Conservation (phyloP, 108 stramenopile species). For the Cyclotella baltica region DNA sequence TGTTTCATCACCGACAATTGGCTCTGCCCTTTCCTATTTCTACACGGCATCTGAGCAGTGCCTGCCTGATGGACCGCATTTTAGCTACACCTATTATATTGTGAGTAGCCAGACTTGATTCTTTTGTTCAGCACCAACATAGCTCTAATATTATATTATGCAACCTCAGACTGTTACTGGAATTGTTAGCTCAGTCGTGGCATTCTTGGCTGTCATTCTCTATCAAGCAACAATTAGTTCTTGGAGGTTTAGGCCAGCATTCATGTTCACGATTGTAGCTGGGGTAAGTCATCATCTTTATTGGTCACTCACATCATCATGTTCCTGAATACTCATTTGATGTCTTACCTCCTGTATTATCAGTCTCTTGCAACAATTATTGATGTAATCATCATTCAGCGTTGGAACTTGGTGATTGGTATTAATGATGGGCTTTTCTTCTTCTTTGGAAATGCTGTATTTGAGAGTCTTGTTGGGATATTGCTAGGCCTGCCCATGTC, state of each 20-base stretch:
- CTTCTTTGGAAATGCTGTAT: constrained; percentile 50
- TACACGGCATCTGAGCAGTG: constrained; percentile 46
- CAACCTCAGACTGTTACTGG: constrained; percentile 42
- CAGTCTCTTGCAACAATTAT: constrained; percentile 42
- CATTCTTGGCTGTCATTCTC: constrained; percentile 43
- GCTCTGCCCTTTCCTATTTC: constrained; percentile 46
- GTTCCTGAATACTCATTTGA: too few species aligned
- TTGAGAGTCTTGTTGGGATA: constrained; percentile 42
- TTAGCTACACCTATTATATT: constrained; percentile 56
- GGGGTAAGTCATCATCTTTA: constrained; percentile 21
- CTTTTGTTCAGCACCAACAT: neutral
- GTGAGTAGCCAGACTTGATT: neutral
- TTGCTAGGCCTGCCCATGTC: constrained; percentile 39
- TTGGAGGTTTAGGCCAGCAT: constrained; percentile 47
- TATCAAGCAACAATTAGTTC: constrained; percentile 44
- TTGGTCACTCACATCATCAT: too few species aligned
- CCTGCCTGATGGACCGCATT: constrained; percentile 50
- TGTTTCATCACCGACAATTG: constrained; percentile 32
- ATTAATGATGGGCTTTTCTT: constrained; percentile 55
- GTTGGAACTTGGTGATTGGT: constrained; percentile 53
- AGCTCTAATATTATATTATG: neutral
- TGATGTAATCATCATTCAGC: constrained; percentile 49
- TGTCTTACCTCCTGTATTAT: neutral
- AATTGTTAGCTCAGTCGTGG: constrained; percentile 46
- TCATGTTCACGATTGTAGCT: constrained; percentile 54